A percentile compares a stretch with the other conserved stretches of the same genome.
phyloP scores from a whole-genome alignment of 805 yeast species.

The Lipomyces mesembrius region DNA sequence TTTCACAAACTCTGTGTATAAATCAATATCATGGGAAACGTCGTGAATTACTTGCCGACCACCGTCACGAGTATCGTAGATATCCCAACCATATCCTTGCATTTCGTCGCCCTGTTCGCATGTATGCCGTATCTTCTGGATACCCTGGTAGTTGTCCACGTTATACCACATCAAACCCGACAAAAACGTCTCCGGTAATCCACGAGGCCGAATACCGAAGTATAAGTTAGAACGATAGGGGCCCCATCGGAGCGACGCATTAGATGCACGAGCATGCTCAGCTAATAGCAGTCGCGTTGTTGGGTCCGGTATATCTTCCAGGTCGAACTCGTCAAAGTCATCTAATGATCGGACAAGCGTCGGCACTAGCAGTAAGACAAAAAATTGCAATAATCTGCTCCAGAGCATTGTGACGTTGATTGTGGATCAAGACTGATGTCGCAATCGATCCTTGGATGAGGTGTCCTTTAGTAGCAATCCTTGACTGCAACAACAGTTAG shows the following conservation, averaged over 20 bases:
- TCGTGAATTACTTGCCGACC: constrained; percentile 81
- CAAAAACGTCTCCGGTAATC: constrained; percentile 68
- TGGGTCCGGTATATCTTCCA: neutral
- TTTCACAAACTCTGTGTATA: constrained; percentile 78
- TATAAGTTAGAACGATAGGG: constrained; percentile 88
- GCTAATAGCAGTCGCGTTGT: neutral
- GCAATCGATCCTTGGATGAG: neutral
- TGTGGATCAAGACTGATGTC: neutral
- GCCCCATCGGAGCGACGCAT: constrained; percentile 78
- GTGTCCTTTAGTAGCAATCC: neutral
- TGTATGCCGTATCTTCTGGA: constrained; percentile 62
- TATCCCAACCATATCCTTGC: constrained; percentile 80
- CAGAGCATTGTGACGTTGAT: neutral
- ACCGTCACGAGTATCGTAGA: constrained; percentile 84
- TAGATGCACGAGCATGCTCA: constrained; percentile 49
- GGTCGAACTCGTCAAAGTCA: neutral
- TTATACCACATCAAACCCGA: constrained; percentile 91
- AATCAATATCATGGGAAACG: constrained; percentile 60
- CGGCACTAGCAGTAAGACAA: neutral
- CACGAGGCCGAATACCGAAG: constrained; percentile 80
- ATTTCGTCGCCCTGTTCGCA: constrained; percentile 76
- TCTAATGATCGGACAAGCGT: neutral
- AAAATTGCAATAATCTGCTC: neutral
- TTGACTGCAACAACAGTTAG: neutral
- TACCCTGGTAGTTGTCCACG: constrained; percentile 59